Base-by-base conservation (phyloP, 1,284 basidiomycete species). In the Prillingera fragicola region DNA sequence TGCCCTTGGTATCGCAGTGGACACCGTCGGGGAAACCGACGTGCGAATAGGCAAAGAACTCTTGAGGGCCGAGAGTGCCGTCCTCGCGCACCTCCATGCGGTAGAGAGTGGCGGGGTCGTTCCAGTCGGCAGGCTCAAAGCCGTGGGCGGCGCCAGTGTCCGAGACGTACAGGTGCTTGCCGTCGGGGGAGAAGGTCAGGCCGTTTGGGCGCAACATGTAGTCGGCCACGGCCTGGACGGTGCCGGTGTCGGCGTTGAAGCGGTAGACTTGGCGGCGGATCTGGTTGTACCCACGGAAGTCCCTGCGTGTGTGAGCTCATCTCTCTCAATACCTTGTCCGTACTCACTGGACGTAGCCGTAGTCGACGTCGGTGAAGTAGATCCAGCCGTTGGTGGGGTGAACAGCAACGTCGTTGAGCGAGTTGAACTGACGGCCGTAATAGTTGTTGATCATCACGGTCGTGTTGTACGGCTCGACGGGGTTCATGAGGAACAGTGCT, bases 361-460 rank as follows among this genome's bases (percentile, higher is more conserved):
- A 74, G n/a, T 61, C 73, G 7, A 77, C 75, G 60, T 87, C 86
- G n/a, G 50, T 52, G 33, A 52, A 52, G 42, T 52, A 52, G 34
- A 52, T 19, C 41, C 46, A 48, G 8, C 39, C 42, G 38, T 32
- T 40, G 0, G 81, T 84, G 0, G 82, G 82, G 48, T 85, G 82
- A 4, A 87, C 73, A 57, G 83, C 85, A 45, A 83, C 72, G 60
- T 89, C 86, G 63, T 88, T 87, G 41, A 87, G 68, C 1, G 84
- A 84, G 69, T 84, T 86, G 72, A 87, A 89, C 58, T 87, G 84
- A 8, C 83, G 74, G 3, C 85, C 85, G 56, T 78, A 83, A 60
- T 74, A 82, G 67, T 83, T 85, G 71, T 85, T 80, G 43, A 84
- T 60, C 14, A 84, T 57, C 32, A 83, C 77, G 5, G 80, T 82